Conservation (phyloP, 2,329 filamentous ascomycete species). For the Beauveria medogensis region DNA sequence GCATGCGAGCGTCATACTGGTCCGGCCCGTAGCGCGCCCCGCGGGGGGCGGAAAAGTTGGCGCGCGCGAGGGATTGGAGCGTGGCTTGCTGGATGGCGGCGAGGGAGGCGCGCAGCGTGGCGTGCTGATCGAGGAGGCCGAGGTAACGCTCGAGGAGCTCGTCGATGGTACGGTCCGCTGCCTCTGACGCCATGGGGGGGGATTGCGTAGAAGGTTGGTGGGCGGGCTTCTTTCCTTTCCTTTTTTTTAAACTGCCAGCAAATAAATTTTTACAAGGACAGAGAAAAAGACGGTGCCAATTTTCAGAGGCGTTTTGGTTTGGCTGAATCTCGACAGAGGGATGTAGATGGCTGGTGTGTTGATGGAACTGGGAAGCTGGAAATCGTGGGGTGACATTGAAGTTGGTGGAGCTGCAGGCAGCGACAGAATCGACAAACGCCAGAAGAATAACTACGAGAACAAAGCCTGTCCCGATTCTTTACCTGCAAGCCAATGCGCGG, state of each 20-base stretch:
- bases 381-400: not conserved
- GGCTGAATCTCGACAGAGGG: not conserved
- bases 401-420: not conserved
- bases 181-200: not conserved
- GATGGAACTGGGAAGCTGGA: not conserved
- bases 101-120: constrained; percentile 47
- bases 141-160: constrained; percentile 58
- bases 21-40: constrained; percentile 60
- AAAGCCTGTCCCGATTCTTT: no score
- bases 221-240: not conserved
- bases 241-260: no score
- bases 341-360: not conserved
- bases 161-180: constrained; percentile 42
- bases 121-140: constrained; percentile 57
- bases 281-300: not conserved
- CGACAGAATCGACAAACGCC: not conserved
- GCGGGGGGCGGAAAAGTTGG: constrained; percentile 62
- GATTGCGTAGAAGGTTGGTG: not conserved
- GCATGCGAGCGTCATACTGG: constrained; percentile 67
- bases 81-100: constrained; percentile 45
- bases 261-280: no score
- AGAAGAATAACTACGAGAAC: not conserved
- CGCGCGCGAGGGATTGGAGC: constrained; percentile 57
- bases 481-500: no score
- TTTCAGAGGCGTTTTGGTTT: not conserved